Evolutionary conservation across 352 stramenopile genomes (phyloP).

Genomic region (Plasmopara muralis): DNA sequence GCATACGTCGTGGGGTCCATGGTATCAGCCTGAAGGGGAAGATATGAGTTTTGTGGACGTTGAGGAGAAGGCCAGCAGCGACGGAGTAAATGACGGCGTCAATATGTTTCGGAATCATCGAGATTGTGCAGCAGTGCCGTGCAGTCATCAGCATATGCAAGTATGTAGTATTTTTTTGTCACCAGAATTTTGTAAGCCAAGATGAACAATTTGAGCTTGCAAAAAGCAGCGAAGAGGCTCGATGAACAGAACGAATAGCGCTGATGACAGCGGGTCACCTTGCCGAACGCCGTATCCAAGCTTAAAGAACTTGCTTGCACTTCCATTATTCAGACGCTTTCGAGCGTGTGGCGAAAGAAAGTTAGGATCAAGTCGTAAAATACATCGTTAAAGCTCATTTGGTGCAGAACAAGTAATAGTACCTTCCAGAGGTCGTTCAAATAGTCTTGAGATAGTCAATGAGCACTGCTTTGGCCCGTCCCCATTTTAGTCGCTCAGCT

Average conservation of each 20-base stretch:
- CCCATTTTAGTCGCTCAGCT: neutral
- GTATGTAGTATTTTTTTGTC: neutral
- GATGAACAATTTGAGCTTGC: neutral
- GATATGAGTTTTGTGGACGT: neutral
- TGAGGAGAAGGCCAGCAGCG: neutral
- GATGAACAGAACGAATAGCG: neutral
- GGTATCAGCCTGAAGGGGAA: neutral
- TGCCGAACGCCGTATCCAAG: neutral
- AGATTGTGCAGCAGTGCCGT: neutral
- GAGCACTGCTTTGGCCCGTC: neutral
- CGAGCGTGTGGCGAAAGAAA: neutral
- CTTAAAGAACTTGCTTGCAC: neutral
- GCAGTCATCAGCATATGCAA: neutral
- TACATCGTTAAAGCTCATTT: neutral
- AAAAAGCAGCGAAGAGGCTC: neutral
- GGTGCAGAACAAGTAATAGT: neutral
- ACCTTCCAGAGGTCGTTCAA: neutral
- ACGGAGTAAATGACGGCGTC: neutral
- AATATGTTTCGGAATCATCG: neutral
- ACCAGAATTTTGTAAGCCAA: neutral
- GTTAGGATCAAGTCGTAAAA: neutral
- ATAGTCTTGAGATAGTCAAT: neutral
- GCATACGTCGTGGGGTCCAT: neutral
- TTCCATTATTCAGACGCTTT: neutral
- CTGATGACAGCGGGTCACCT: neutral